Percentiles rank a stretch among this genome's conserved stretches.
Evolutionary conservation across 495 filamentous ascomycete genomes (phyloP).

Genomic region (Mytilinidion resinicola): DNA sequence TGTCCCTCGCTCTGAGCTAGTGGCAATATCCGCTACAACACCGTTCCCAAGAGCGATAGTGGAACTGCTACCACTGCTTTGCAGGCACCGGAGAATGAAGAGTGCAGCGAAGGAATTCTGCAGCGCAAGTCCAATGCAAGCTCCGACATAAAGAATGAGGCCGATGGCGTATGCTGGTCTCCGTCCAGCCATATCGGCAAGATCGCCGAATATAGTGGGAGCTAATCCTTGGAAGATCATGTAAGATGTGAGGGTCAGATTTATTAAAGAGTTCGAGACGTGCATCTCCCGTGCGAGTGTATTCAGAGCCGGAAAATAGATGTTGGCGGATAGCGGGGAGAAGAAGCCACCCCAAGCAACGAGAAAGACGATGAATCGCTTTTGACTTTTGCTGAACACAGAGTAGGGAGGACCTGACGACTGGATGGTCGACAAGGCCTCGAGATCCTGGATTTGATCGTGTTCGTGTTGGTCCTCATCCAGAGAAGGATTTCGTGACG

Average conservation of each 20-base stretch:
- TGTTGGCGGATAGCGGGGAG: conserved; percentile 69
- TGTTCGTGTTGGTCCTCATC: no score
- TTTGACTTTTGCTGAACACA: conserved; percentile 51
- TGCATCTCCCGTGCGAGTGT: conserved; percentile 48
- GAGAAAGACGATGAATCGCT: conserved; percentile 59
- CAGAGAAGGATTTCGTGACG: no score
- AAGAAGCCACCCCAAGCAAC: conserved; percentile 60
- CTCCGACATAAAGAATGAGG: conserved; percentile 38
- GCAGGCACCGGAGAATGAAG: conserved; percentile 31
- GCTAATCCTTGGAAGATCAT: conserved; percentile 35
- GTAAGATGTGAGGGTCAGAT: conserved; percentile 38
- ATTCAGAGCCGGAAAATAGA: conserved; percentile 71
- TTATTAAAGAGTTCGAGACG: conserved; percentile 56
- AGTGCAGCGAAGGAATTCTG: conserved; percentile 31
- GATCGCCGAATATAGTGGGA: conserved; percentile 37
- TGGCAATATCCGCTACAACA: conserved; percentile 37
- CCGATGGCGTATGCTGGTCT: conserved; percentile 38
- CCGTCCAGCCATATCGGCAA: conserved; percentile 40
- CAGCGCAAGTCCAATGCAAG: conserved; percentile 39
- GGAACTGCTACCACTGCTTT: conserved; percentile 28
- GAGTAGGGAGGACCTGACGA: conserved; percentile 27
- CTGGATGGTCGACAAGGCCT: no score
- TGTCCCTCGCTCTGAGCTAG: conserved; percentile 32
- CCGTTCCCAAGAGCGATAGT: conserved; percentile 34
- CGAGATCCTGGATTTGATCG: no score